Conservation (phyloP, 371 early-diverging fungal species). For the Haplosporangium sp. region DNA sequence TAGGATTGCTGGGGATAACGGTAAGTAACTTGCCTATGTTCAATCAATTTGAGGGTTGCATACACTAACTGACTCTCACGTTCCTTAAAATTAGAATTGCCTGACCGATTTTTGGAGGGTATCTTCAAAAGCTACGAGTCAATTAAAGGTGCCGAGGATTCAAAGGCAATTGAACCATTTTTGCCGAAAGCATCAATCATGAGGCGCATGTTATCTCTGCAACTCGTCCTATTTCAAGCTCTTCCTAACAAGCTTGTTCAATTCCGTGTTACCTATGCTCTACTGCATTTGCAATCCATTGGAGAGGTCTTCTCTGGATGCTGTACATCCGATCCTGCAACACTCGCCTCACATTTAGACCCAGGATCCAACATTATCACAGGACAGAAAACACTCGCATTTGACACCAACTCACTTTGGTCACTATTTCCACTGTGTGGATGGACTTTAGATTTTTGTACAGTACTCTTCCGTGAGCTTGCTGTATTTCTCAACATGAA, state of each 20-base stretch:
- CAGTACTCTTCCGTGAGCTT: slow-evolving; percentile 51
- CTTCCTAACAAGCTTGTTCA: slow-evolving; percentile 43
- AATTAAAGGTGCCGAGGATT: slow-evolving; percentile 52
- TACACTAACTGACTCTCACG: neutral
- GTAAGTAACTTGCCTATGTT: slow-evolving; percentile 6
- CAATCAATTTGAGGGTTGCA: neutral
- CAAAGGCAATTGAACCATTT: slow-evolving; percentile 33
- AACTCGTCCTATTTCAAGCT: slow-evolving; percentile 46
- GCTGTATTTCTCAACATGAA: slow-evolving; percentile 43
- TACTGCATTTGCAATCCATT: slow-evolving; percentile 45
- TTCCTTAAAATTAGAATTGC: slow-evolving; percentile 22
- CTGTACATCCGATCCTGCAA: slow-evolving; percentile 44
- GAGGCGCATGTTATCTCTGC: slow-evolving; percentile 47
- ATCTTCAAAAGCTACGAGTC: slow-evolving; percentile 44
- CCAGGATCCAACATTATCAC: slow-evolving; percentile 8
- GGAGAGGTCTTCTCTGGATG: slow-evolving; percentile 51
- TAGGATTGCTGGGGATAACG: slow-evolving; percentile 12
- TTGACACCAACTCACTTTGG: slow-evolving; percentile 43
- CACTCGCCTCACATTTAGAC: slow-evolving; percentile 40
- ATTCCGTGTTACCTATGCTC: slow-evolving; percentile 34
- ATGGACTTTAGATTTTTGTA: slow-evolving; percentile 52
- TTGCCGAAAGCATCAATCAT: slow-evolving; percentile 39
- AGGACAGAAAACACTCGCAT: slow-evolving; percentile 36
- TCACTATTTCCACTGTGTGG: slow-evolving; percentile 46
- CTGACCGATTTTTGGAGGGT: slow-evolving; percentile 44